Conservation (phyloP, 768 basidiomycete species). For the Suillus luteus region DNA sequence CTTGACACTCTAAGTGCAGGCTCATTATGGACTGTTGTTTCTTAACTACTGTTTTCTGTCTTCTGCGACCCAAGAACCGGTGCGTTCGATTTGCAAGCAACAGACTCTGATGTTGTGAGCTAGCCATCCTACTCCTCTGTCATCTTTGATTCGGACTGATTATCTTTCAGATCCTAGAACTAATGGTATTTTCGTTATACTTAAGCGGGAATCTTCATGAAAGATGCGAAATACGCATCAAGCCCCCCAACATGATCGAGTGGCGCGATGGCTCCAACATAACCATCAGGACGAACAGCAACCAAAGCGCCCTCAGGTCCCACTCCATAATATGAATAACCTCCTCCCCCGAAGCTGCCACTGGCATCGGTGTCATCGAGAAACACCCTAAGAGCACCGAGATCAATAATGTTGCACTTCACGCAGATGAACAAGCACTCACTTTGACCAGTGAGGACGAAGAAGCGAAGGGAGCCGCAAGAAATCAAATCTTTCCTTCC, state of each 20-base stretch:
- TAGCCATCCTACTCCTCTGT: too few species aligned
- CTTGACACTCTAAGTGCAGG: too few species aligned
- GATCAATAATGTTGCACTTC: not conserved
- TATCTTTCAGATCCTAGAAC: too few species aligned
- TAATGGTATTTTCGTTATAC: too few species aligned
- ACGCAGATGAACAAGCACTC: constrained; percentile 10
- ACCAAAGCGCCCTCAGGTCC: constrained; percentile 28
- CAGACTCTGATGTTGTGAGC: too few species aligned
- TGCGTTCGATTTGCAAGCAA: too few species aligned
- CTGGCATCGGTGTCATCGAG: constrained; percentile 55
- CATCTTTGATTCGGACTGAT: too few species aligned
- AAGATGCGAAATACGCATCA: constrained; percentile 49
- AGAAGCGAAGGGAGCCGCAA: constrained; percentile 34
- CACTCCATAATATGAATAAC: constrained; percentile 56
- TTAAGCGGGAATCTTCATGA: constrained; percentile 23
- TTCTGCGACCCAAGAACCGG: too few species aligned
- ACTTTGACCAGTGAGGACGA: constrained; percentile 46
- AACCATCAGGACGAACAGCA: constrained; percentile 45
- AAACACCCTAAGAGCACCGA: constrained; percentile 45
- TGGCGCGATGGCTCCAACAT: constrained; percentile 58
- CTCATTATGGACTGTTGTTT: too few species aligned
- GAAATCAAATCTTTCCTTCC: constrained; percentile 35
- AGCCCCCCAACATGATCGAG: constrained; percentile 41
- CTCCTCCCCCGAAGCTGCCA: constrained; percentile 50
- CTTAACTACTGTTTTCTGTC: too few species aligned